Evolutionary conservation across 2,329 filamentous ascomycete species (phyloP).

Genomic region (Pseudocercospora fuligena): DNA sequence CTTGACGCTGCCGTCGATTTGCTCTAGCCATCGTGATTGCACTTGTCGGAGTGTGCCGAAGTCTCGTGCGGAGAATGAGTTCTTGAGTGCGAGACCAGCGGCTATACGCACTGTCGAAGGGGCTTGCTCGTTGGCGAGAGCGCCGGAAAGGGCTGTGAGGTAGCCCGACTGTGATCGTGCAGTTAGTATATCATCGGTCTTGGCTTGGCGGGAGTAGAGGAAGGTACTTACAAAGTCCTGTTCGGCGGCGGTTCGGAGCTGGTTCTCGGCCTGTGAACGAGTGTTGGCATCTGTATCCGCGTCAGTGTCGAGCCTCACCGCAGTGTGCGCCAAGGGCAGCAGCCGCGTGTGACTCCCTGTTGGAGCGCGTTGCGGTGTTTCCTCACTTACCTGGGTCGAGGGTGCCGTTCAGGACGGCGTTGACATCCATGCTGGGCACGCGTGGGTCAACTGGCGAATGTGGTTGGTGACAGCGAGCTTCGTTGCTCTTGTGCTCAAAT

Average conservation of each 20-base stretch:
- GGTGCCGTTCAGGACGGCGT: conserved; percentile 95
- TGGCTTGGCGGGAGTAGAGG: neutral
- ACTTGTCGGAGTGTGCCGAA: conserved; percentile 83
- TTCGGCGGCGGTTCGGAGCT: conserved; percentile 89
- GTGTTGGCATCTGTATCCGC: conserved; percentile 74
- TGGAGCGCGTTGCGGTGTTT: conserved; percentile 35
- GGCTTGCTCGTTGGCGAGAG: conserved; percentile 88
- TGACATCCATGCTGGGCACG: conserved; percentile 82
- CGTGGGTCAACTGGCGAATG: neutral
- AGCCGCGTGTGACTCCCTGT: conserved; percentile 9
- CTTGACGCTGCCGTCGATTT: conserved; percentile 82
- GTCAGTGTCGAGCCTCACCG: conserved; percentile 30
- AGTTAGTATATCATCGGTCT: conserved; percentile 16
- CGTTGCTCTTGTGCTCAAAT: conserved; percentile 28
- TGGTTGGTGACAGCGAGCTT: conserved; percentile 24
- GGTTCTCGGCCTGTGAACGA: conserved; percentile 90
- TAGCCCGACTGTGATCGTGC: conserved; percentile 74
- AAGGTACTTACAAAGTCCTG: conserved; percentile 84
- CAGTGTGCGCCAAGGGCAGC: conserved; percentile 26
- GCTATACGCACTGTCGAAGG: conserved; percentile 86
- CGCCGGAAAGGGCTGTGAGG: conserved; percentile 87
- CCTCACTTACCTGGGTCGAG: conserved; percentile 81
- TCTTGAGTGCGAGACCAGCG: conserved; percentile 95
- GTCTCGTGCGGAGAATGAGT: conserved; percentile 95
- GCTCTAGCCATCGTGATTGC: conserved; percentile 89